These are phyloP conservation scores for Echinochloa phyllopogon DNA, from an alignment of 176 grass and related monocot species.

Conservation along the genomic window DNA sequence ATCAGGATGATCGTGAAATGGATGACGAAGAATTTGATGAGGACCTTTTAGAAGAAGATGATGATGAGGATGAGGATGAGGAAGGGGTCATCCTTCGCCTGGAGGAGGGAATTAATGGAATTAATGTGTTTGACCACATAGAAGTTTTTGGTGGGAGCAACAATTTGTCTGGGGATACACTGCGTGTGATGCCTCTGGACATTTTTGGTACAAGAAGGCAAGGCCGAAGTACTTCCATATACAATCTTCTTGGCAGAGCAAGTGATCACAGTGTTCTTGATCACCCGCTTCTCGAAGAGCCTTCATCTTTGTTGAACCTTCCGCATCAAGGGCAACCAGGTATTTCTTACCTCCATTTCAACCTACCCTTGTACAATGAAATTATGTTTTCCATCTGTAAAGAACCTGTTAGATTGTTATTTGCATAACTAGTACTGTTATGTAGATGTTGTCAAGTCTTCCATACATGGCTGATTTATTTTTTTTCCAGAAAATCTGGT, in stretches of 20 bases:
- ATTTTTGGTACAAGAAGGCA: constrained; percentile 95
- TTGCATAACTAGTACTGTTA: constrained; percentile 6
- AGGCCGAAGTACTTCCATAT: constrained; percentile 94
- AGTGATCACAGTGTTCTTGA: constrained; percentile 77
- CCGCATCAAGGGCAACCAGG: constrained; percentile 85
- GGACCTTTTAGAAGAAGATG: constrained; percentile 91
- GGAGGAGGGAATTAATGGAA: constrained; percentile 96
- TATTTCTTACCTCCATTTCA: constrained; percentile 28
- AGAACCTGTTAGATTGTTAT: constrained; percentile 15
- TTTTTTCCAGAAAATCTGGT: constrained; percentile 73
- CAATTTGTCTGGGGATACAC: constrained; percentile 72
- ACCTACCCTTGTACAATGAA: not conserved
- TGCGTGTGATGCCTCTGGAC: constrained; percentile 95
- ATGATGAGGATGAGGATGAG: constrained; percentile 94
- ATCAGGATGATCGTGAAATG: constrained; percentile 97
- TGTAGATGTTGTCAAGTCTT: constrained; percentile 19
- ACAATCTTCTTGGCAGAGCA: constrained; percentile 91
- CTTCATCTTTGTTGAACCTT: constrained; percentile 67
- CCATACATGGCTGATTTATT: constrained; percentile 22
- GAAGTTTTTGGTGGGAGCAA: constrained; percentile 85
- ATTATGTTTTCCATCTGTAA: not conserved
- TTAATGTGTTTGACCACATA: constrained; percentile 99
- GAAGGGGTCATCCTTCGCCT: constrained; percentile 93
- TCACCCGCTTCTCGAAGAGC: constrained; percentile 91
- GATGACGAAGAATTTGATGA: constrained; percentile 99